phyloP scores from a whole-genome alignment of 768 basidiomycete genomes.

The Termitomyces titanicus region DNA sequence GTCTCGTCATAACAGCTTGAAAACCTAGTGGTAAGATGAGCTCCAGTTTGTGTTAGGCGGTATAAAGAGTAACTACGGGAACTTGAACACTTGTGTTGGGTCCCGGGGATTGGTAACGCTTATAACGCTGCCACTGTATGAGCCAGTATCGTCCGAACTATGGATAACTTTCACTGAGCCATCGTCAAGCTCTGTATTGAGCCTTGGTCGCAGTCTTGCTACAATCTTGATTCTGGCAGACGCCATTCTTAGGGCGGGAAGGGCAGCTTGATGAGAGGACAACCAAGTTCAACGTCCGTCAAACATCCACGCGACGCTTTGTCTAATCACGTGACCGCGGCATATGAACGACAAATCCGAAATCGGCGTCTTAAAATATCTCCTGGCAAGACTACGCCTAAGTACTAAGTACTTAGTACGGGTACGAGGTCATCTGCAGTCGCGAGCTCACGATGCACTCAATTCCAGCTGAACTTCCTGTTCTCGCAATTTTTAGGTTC shows the following conservation, averaged over 20 bases:
- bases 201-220: conserved; percentile 66
- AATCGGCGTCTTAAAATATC: neutral
- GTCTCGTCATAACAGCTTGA: conserved; percentile 71
- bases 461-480: too few species aligned
- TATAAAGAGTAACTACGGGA: conserved; percentile 49
- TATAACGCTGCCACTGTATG: conserved; percentile 44
- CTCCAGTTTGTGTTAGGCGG: neutral
- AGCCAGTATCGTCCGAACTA: conserved; percentile 23
- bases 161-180: conserved; percentile 53
- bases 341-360: neutral
- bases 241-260: conserved; percentile 18
- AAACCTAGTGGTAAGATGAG: conserved; percentile 63
- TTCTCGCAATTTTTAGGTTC: too few species aligned
- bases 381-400: too few species aligned
- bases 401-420: too few species aligned
- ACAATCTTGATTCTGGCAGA: conserved; percentile 65
- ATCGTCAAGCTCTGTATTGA: conserved; percentile 60
- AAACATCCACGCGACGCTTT: neutral
- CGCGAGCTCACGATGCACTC: too few species aligned
- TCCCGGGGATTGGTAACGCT: conserved; percentile 71
- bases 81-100: conserved; percentile 67
- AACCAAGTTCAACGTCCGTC: neutral
- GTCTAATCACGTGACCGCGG: neutral
- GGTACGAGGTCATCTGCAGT: too few species aligned
- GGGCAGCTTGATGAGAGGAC: neutral